Conservation (phyloP, 495 filamentous ascomycete species). For the Tuber magnatum region DNA sequence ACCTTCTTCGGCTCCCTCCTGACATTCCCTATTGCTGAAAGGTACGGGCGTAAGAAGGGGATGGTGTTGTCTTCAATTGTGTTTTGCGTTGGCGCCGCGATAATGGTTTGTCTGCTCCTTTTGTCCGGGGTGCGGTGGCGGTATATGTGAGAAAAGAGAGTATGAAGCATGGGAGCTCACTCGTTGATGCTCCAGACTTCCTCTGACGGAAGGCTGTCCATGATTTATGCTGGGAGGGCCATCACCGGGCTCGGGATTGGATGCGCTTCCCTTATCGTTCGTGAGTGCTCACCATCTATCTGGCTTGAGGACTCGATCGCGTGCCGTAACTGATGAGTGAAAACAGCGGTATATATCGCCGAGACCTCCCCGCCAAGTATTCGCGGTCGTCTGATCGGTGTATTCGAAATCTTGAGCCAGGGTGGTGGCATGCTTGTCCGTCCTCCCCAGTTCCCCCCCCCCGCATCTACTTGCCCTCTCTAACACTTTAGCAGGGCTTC, state of each 20-base stretch:
- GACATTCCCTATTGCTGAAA: slow-evolving; percentile 41
- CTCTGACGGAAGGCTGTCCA: slow-evolving; percentile 31
- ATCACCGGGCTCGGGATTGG: slow-evolving; percentile 45
- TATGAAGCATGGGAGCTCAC: neutral
- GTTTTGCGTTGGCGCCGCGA: slow-evolving; percentile 38
- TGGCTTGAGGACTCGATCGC: neutral
- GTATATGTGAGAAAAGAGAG: neutral
- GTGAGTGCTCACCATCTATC: slow-evolving; percentile 24
- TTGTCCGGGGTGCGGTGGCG: neutral
- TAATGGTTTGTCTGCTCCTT: slow-evolving; percentile 33
- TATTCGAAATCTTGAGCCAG: slow-evolving; percentile 41
- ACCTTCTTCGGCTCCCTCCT: slow-evolving; percentile 43
- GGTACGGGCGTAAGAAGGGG: slow-evolving; percentile 37
- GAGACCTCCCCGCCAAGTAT: slow-evolving; percentile 45
- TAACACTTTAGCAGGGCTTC: slow-evolving; percentile 32
- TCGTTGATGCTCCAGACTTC: slow-evolving; percentile 22
- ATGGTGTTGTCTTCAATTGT: slow-evolving; percentile 32
- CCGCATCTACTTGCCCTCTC: slow-evolving; percentile 5
- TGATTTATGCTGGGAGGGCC: slow-evolving; percentile 44
- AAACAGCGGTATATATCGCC: slow-evolving; percentile 44
- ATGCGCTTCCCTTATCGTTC: slow-evolving; percentile 42
- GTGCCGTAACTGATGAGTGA: neutral
- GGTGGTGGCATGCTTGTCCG: slow-evolving; percentile 33
- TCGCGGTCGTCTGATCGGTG: slow-evolving; percentile 43
- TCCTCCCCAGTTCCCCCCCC: neutral